Base-by-base conservation (phyloP, 1,284 basidiomycete species). In the Anthracocystis panici-leucophaei region DNA sequence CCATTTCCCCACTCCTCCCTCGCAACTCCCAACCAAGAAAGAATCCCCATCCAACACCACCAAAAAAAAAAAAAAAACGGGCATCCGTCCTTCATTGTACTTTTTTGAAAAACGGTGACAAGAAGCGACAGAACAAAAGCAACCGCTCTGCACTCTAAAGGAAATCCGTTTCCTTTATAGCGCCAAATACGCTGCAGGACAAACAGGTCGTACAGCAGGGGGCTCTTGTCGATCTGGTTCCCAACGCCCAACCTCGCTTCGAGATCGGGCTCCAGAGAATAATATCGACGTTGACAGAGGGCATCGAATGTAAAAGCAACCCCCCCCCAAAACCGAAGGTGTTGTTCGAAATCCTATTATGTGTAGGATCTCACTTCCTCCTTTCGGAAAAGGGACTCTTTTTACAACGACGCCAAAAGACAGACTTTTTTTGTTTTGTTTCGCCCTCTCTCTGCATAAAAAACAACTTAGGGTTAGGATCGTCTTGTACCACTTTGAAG, bases 401-500 rank as follows among this genome's bases (percentile, higher is more conserved):
- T 14, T 27, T 45, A 45, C 42, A 45, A 20, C 27, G 27, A 25
- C 42, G 42, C 42, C 42, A 45, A 45, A 27, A 27, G 27, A 27
- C 27, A n/a, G 11, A 33, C 41, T 2, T 42, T 10, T 44, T 44
- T 20, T 44, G n/a, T 5, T 2, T 2, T n/a, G 10, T 12, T 27
- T 27, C 5, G 33, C 12, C 25, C 16, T 7, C 10, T 21, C 54
- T 57, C 58, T 45, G 65, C 66, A 12, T 25, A 20, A 52, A 38
- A 38, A 67, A 33, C 48, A 77, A 77, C 75, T 77, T 77, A 77
- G 75, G 75, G 75, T 77, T 77, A 77, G 69, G 75, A 77, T 77
- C 75, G 75, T 77, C 75, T 27, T 52, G 33, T 33, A 77, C 75
- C 75, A 29, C 75, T 73, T 77, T 61, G 56, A 69, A 73, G 53